These are phyloP conservation scores for Chimonanthus praecox DNA, from an alignment of 164 flowering plant species.

Conservation along the genomic window DNA sequence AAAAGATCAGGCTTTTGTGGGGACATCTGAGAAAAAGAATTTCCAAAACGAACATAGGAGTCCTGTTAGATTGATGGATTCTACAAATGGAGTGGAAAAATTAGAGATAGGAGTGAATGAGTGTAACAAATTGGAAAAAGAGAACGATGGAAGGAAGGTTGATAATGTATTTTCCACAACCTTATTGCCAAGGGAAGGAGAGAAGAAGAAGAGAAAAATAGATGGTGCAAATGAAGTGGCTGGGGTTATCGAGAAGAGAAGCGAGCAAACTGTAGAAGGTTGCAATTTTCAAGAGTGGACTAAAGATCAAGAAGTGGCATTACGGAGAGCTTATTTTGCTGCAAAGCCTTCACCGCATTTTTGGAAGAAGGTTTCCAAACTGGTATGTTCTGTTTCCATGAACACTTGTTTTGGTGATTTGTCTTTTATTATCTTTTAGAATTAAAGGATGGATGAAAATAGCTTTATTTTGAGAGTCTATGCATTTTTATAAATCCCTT, in stretches of 20 bases:
- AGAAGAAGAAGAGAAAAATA: constrained; percentile 2
- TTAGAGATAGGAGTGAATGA: neutral
- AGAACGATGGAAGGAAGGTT: neutral
- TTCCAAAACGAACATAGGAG: neutral
- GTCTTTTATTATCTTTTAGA: too few species aligned
- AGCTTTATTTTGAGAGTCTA: too few species aligned
- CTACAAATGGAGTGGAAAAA: neutral
- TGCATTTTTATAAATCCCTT: too few species aligned
- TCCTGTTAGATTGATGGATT: neutral
- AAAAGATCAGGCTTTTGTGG: too few species aligned
- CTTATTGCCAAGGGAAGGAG: neutral
- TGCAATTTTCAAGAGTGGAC: constrained; percentile 52
- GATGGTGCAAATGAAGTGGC: neutral
- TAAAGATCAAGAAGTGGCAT: constrained; percentile 61
- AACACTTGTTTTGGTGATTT: neutral
- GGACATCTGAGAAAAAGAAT: too few species aligned
- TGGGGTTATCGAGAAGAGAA: neutral
- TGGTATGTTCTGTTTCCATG: constrained; percentile 31
- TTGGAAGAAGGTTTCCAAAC: constrained; percentile 86
- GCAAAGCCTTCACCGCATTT: constrained; percentile 75
- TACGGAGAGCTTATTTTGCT: constrained; percentile 67
- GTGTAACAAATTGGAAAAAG: neutral
- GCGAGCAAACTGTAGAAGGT: constrained; percentile 9
- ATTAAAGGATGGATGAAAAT: too few species aligned
- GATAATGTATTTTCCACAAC: neutral